Base-by-base conservation (phyloP, 176 grass and related monocot genomes). In the Saccharum officinarum region DNA sequence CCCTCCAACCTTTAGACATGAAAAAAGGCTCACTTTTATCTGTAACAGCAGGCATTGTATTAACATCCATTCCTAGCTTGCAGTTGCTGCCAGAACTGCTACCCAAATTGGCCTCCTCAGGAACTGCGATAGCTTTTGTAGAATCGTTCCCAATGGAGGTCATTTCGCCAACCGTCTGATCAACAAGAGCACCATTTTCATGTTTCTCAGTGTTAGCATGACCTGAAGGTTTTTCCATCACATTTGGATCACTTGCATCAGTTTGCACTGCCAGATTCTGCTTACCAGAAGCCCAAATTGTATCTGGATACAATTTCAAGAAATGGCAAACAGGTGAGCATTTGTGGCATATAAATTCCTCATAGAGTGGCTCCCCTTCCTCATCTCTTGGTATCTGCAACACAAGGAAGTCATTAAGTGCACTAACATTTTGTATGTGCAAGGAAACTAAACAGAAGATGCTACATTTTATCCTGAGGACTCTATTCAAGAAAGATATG, bases 281-380 rank as follows among this genome's bases (percentile, higher is more conserved):
- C 79, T 91, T 91, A 79, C 36, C 50, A 73, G 77, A 79, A 20
- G 88, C 84, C 90, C 78, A 92, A 84, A 99, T 80, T 49, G 75
- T 80, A 89, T 84, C 55, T 3, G 88, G 90, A 82, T 96, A 96
- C 41, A 95, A 36, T 91, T 94, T 99, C 80, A 99, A 85, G 79
- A 99, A 99, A 78, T 74, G 88, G 83, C 86, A 99, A 60, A 72
- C 73, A 65, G 80, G 78, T 25, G 94, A 91, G 82, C 97, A 99
- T 57, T 99, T 85, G 80, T 92, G 86, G 75, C 97, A 99, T 78
- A 99, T 92, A 54, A 96, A 94, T 80, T 99, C 97, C 57, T 96
- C 97, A 60, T 88, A 99, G 11, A 92, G 67, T 59, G 97, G 88
- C 64, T 96, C 97, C 54, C 88, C 94, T 76, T 99, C 97, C 73